Evolutionary conservation across 495 filamentous ascomycete species (phyloP).

Genomic region (Annulohypoxylon maeteangense): DNA sequence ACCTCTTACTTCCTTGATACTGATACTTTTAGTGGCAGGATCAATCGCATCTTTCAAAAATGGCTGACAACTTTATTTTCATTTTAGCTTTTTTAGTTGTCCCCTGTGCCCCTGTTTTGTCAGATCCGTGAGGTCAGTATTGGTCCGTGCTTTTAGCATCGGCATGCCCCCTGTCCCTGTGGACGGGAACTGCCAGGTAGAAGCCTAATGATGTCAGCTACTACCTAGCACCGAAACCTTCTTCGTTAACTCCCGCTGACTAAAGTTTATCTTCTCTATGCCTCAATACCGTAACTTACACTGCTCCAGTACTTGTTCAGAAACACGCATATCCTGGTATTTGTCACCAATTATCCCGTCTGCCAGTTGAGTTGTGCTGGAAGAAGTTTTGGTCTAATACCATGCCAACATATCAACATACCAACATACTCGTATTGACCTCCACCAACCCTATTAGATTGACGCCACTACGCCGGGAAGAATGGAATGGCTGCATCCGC

Average conservation of each 20-base stretch:
- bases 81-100: background rate
- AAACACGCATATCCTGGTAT: background rate
- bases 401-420: background rate
- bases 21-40: too few species aligned
- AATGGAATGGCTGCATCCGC: constrained; percentile 27
- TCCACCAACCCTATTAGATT: constrained; percentile 27
- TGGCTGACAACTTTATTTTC: background rate
- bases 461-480: constrained; percentile 24
- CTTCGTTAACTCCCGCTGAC: background rate
- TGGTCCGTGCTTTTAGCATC: constrained; percentile 26
- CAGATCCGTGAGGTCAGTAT: constrained; percentile 34
- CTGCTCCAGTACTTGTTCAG: background rate
- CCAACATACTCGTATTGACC: background rate
- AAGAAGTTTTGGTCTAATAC: constrained; percentile 26
- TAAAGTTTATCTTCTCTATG: background rate
- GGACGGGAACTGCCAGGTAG: background rate
- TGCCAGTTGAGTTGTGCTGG: background rate
- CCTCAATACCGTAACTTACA: too few species aligned
- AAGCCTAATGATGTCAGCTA: constrained; percentile 41
- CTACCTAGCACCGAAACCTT: constrained; percentile 21
- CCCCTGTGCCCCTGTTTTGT: background rate
- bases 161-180: background rate
- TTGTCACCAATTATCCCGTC: background rate
- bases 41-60: background rate
- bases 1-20: background rate